phyloP scores from a whole-genome alignment of 1,139 yeast species.

The Debaryomycetaceae sp. region DNA sequence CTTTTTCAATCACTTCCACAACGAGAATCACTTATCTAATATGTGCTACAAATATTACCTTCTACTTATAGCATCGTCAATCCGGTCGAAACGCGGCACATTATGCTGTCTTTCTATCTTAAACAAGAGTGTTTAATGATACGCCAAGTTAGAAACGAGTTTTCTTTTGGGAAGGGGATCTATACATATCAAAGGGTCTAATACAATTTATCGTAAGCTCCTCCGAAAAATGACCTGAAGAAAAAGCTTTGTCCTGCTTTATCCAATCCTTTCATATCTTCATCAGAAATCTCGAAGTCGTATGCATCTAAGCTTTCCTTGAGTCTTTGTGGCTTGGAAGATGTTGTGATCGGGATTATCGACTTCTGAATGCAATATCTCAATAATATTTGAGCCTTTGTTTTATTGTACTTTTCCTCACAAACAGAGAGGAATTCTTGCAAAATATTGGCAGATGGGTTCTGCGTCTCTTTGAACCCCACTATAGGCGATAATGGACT shows the following conservation, averaged over 20 bases:
- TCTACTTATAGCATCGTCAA: too few species aligned
- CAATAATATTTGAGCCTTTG: slow-evolving; percentile 31
- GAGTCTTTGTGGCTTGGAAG: slow-evolving; percentile 53
- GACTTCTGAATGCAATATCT: slow-evolving; percentile 38
- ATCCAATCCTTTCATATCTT: slow-evolving; percentile 25
- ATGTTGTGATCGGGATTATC: slow-evolving; percentile 61
- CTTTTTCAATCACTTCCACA: too few species aligned
- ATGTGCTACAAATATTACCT: too few species aligned
- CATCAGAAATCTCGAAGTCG: slow-evolving; percentile 37
- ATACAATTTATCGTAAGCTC: slow-evolving; percentile 3
- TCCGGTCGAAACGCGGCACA: too few species aligned
- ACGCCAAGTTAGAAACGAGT: too few species aligned
- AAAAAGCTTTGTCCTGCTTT: slow-evolving; percentile 20
- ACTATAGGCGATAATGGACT: slow-evolving; percentile 25
- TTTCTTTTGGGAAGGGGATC: too few species aligned
- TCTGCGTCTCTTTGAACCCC: slow-evolving; percentile 15
- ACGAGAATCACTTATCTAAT: too few species aligned
- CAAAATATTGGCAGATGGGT: slow-evolving; percentile 23
- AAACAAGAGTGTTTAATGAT: too few species aligned
- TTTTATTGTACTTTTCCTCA: slow-evolving; percentile 25
- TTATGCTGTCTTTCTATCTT: too few species aligned
- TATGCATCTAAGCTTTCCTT: slow-evolving; percentile 48
- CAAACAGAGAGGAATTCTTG: slow-evolving; percentile 33
- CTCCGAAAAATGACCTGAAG: slow-evolving; percentile 20
- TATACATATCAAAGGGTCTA: too few species aligned